Evolutionary conservation across 371 early-diverging fungal genomes (phyloP), one percentile per base, ranked within the genome.

Genomic region (Apophysomyces ossiformis): DNA sequence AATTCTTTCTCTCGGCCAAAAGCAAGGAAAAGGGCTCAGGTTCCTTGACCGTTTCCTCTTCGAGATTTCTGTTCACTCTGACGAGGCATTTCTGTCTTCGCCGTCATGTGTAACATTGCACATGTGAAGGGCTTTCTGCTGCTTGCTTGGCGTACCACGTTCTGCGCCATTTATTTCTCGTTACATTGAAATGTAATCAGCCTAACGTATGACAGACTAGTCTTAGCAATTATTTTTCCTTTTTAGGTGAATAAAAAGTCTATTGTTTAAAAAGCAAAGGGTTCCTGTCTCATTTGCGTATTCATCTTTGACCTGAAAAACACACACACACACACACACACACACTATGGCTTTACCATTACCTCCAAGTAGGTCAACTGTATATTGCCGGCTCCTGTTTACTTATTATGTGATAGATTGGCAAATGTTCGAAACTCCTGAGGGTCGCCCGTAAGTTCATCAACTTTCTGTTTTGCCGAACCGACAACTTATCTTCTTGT

Each of bases 371-470:
- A 50, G 26, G 54, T 18, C 9, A 21, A 18, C 46, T 6, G 16
- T 2, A 45, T 43, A 1, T 45, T 6, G 2, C 16, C 46, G 6
- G 6, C 13, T 1, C n/a, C 8, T 12, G 16, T n/a, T 45, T 18
- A 32, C 21, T 50, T 11, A 50, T 21, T 21, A 50, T 5, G 1
- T 9, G 8, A 12, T 36, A 62, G 62, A 46, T 26, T 62, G 62
- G 62, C 21, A 44, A 36, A 45, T 36, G 15, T 35, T 46, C 13
- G 50, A 47, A 46, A 36, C 62, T 5, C 54, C 62, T 46, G 62
- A 62, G 1, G 62, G 62, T 37, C 62, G 62, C 11, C 46, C 43
- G 62, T 62, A 62, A 47, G 62, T 50, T 39, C 43, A 7, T 50
- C 9, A 18, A 2, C 5, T 16, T 16, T 21, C 54, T 50, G 8